A percentile compares a stretch with the other conserved stretches of the same genome.
Evolutionary conservation across 1,139 yeast species (phyloP).

Genomic region (Yamadazyma siamensis): DNA sequence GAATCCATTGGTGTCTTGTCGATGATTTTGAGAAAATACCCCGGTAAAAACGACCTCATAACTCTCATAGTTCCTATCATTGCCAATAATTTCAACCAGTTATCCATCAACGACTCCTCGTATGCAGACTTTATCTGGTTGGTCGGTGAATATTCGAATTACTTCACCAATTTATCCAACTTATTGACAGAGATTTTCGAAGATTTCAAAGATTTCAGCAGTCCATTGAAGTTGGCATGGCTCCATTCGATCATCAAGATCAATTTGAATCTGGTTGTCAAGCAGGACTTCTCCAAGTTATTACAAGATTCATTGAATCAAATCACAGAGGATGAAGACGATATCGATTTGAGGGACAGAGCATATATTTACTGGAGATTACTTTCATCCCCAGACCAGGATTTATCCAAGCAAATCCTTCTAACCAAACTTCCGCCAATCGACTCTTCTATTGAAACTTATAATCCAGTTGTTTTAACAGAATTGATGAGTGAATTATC

Average conservation of each 20-base stretch:
- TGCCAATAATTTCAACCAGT: slow-evolving; percentile 53
- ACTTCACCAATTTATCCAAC: slow-evolving; percentile 53
- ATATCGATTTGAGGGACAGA: slow-evolving; percentile 91
- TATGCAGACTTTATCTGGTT: slow-evolving; percentile 74
- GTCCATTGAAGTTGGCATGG: slow-evolving; percentile 71
- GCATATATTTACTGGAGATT: slow-evolving; percentile 95
- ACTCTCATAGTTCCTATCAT: slow-evolving; percentile 71
- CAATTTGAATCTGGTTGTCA: slow-evolving; percentile 40
- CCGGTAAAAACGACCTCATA: slow-evolving; percentile 54
- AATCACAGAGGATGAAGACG: slow-evolving; percentile 79
- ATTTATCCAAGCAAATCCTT: slow-evolving; percentile 47
- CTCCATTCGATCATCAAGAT: slow-evolving; percentile 79
- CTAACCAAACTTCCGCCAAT: slow-evolving; percentile 67
- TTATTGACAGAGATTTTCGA: slow-evolving; percentile 50
- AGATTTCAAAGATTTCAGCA: slow-evolving; percentile 68
- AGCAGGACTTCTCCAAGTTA: slow-evolving; percentile 32
- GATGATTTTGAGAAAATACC: slow-evolving; percentile 77
- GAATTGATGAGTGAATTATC: slow-evolving; percentile 74
- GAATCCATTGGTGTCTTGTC: slow-evolving; percentile 76
- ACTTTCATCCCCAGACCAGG: slow-evolving; percentile 52
- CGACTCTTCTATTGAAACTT: slow-evolving; percentile 65
- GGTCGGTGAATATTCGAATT: slow-evolving; percentile 81
- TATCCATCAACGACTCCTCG: slow-evolving; percentile 45
- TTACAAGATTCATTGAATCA: slow-evolving; percentile 72
- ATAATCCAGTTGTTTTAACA: slow-evolving; percentile 66